Base-by-base conservation (phyloP, 2,329 filamentous ascomycete genomes). In the Ascochyta fabae region DNA sequence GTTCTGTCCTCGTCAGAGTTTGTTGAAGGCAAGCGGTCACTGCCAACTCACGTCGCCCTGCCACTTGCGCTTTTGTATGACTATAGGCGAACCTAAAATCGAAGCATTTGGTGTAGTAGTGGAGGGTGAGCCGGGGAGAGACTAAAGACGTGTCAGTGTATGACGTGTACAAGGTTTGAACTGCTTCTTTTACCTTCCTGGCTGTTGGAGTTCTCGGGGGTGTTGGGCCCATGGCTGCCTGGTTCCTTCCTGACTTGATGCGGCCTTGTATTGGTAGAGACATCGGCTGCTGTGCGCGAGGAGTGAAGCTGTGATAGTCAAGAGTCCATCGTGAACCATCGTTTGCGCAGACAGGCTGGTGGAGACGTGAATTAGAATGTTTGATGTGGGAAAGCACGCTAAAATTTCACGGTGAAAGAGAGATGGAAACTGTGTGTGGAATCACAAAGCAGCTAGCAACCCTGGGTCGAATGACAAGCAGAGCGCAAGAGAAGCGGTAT, bases 61-160 rank as follows among this genome's bases (percentile, higher is more conserved):
- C 39, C 47, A 33, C 24, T 60, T 60, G 26, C 58, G 49, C 50
- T 61, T 63, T 10, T 42, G 55, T 43, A 24, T 34, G 36, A 13
- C 31, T 36, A 36, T 19, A 22, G 53, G 41, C 6, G 53, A 46
- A 3, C 36, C 24, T 3, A 35, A 24, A 12, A 35, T 27, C 29
- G 42, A 31, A 12, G 15, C n/a, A 10, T 6, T 42, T 6, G 42
- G 38, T 22, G 33, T 39, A n/a, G 31, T 42, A 0, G 19, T 38
- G 23, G 47, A 40, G 1, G 35, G 41, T 24, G 42, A 41, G 24
- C 27, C 41, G 19, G 42, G 29, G 16, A 42, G 36, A 42, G 53
- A 50, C 46, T 50, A 29, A 27, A 27, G 12, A 10, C 6, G 2
- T 45, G 22, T 47, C 8, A 47, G 43, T 22, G 12, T n/a, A 6